phyloP scores from a whole-genome alignment of 139 green algal species.

The Coccomyxa sp. region DNA sequence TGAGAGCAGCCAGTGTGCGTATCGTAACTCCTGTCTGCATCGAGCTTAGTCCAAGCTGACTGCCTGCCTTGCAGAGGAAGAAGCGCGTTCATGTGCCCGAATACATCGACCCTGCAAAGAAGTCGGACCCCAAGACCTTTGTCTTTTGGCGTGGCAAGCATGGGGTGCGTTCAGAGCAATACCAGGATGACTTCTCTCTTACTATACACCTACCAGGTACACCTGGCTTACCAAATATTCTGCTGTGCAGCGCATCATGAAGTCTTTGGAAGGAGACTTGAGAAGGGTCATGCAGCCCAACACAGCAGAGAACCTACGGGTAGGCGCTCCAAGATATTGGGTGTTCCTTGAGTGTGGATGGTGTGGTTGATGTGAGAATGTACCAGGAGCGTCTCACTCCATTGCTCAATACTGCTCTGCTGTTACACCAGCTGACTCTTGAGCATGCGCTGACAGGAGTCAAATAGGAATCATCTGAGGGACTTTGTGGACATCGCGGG shows the following conservation, averaged over 20 bases:
- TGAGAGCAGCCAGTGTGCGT: not conserved
- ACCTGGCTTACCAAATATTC: not conserved
- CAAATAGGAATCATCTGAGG: slow-evolving; percentile 79
- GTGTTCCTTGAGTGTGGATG: too few species aligned
- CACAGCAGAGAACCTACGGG: slow-evolving; percentile 83
- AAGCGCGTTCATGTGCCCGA: slow-evolving; percentile 73
- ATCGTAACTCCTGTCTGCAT: too few species aligned
- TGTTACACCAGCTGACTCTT: not conserved
- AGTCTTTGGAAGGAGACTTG: slow-evolving; percentile 83
- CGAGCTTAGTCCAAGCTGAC: not conserved
- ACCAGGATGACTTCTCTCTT: not conserved
- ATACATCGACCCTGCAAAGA: slow-evolving; percentile 48
- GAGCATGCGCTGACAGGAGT: slow-evolving; percentile 47
- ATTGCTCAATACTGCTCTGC: too few species aligned
- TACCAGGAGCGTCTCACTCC: too few species aligned
- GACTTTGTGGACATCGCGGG: slow-evolving; percentile 96
- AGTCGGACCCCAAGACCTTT: slow-evolving; percentile 72
- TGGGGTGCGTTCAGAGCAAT: slow-evolving; percentile 19
- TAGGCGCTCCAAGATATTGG: too few species aligned
- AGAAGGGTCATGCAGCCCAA: slow-evolving; percentile 89
- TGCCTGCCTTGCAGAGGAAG: slow-evolving; percentile 63
- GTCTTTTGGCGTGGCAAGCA: slow-evolving; percentile 80
- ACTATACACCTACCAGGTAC: slow-evolving; percentile 10
- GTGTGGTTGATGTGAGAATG: not conserved
- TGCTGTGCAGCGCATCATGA: slow-evolving; percentile 55